A percentile compares a stretch with the other conserved stretches of the same genome.
Conservation (phyloP, 2,329 filamentous ascomycete genomes). For the Aphanoascus verrucosus region DNA sequence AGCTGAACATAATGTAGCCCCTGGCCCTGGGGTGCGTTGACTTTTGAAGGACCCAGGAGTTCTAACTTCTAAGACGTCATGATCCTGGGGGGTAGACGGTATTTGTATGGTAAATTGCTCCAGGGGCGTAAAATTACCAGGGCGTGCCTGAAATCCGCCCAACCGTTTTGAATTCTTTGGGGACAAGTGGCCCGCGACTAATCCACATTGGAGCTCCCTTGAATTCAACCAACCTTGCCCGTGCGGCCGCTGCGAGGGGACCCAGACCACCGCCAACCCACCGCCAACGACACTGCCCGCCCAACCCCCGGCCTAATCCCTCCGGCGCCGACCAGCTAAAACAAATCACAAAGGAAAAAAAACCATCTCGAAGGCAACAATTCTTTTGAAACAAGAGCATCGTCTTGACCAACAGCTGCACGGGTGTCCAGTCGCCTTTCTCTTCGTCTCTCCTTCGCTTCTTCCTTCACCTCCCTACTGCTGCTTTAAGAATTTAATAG, state of each 20-base stretch:
- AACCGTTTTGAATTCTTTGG: slow-evolving; percentile 30
- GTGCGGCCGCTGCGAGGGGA: neutral
- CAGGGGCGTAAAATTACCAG: too few relatives aligned
- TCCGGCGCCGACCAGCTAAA: neutral
- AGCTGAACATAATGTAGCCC: too few relatives aligned
- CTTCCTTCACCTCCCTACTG: neutral
- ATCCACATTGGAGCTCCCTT: slow-evolving; percentile 24
- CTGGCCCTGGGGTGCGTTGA: too few relatives aligned
- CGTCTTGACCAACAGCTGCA: neutral
- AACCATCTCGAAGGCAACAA: neutral
- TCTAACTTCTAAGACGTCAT: too few relatives aligned
- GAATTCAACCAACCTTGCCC: slow-evolving; percentile 23
- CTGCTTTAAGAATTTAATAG: slow-evolving; percentile 7
- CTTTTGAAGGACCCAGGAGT: too few relatives aligned
- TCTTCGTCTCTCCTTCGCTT: slow-evolving; percentile 1
- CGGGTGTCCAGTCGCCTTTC: neutral
- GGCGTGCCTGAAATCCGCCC: slow-evolving; percentile 19
- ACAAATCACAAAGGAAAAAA: neutral
- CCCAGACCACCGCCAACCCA: too few relatives aligned
- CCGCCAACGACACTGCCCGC: too few relatives aligned
- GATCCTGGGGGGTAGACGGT: neutral
- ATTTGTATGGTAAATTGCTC: neutral
- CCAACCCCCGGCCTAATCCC: neutral
- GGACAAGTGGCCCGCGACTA: slow-evolving; percentile 24
- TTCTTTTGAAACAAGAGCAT: neutral